Evolutionary conservation across 2,329 filamentous ascomycete genomes (phyloP), one percentile per base, ranked within the genome.

Genomic region (Ilyonectria robusta): DNA sequence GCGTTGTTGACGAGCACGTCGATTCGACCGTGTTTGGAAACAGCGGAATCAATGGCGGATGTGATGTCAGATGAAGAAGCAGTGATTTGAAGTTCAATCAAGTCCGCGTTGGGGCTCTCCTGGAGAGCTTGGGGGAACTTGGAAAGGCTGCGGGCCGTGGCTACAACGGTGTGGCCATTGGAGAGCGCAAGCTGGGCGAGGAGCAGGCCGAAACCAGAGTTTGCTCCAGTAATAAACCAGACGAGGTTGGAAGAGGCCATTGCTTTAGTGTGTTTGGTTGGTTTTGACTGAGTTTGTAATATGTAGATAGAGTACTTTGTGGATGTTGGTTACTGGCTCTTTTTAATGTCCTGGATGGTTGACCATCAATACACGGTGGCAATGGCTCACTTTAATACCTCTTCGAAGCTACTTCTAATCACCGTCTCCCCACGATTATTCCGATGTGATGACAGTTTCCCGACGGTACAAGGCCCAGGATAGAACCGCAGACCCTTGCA

Each of bases 1-100:
- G 47, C 58, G 26, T 59, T 66, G 1, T 70, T 66, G 58, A 84
- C 77, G 15, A 86, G 74, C 0, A 62, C 60, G 31, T 63, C 60
- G 11, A 58, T 51, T 6, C 60, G 44, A 6, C 53, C 60, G 26
- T 63, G 60, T 23, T 44, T 56, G 17, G 60, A 37, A 17, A 50
- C 42, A 6, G 47, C 21, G 79, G 9, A 59, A 26, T 17, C 58
- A 35, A 60, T 23, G 3, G 46, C 15, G 5, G 8, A 29, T 10
- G 33, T 10, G 15, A 53, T 60, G 2, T 42, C 35, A 15, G 46
- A 21, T 31, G 11, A 23, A 33, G 47, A 15, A 19, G 47, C 58
- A 3, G 58, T 53, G 6, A 53, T 44, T 53, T 60, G 21, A 6
- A 53, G n/a, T 15, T 60, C 47, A 6, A 60, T 7, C 21, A 53